Conservation (phyloP, 1,284 basidiomycete genomes). For the Amanita bisporigera region DNA sequence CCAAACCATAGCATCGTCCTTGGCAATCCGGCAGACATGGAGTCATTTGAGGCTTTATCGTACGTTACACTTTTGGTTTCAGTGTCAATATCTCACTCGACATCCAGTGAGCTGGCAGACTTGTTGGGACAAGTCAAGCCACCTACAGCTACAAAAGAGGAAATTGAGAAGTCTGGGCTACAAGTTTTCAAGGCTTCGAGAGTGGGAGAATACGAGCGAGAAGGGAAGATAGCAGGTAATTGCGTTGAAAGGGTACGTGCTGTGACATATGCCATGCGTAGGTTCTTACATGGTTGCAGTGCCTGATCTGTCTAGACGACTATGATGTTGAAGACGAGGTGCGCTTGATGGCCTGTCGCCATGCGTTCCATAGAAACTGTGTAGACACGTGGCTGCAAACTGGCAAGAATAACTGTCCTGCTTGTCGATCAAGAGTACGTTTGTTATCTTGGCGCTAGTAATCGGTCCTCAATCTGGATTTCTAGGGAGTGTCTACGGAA, state of each 20-base stretch:
- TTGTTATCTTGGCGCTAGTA: neutral
- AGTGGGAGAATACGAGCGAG: slow-evolving; percentile 59
- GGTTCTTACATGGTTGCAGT: slow-evolving; percentile 47
- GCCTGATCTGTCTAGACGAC: slow-evolving; percentile 73
- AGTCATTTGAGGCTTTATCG: slow-evolving; percentile 80
- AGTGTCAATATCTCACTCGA: slow-evolving; percentile 7
- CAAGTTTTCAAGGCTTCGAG: slow-evolving; percentile 66
- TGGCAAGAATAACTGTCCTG: slow-evolving; percentile 89
- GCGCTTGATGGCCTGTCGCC: slow-evolving; percentile 77
- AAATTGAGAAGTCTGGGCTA: slow-evolving; percentile 82
- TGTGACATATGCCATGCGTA: slow-evolving; percentile 1
- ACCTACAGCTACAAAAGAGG: slow-evolving; percentile 78
- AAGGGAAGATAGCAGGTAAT: slow-evolving; percentile 72
- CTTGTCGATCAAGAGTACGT: slow-evolving; percentile 76
- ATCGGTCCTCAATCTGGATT: slow-evolving; percentile 6
- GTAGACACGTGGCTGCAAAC: slow-evolving; percentile 89
- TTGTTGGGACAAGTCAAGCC: slow-evolving; percentile 79
- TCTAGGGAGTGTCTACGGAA: slow-evolving; percentile 29
- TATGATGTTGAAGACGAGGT: slow-evolving; percentile 14
- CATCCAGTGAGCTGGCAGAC: slow-evolving; percentile 72
- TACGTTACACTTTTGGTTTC: slow-evolving; percentile 43
- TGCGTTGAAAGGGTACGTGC: slow-evolving; percentile 74
- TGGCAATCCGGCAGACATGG: slow-evolving; percentile 70
- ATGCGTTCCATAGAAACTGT: slow-evolving; percentile 85
- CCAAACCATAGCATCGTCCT: slow-evolving; percentile 85